Evolutionary conservation across 768 basidiomycete species (phyloP).

Genomic region (Crepidotus variabilis): DNA sequence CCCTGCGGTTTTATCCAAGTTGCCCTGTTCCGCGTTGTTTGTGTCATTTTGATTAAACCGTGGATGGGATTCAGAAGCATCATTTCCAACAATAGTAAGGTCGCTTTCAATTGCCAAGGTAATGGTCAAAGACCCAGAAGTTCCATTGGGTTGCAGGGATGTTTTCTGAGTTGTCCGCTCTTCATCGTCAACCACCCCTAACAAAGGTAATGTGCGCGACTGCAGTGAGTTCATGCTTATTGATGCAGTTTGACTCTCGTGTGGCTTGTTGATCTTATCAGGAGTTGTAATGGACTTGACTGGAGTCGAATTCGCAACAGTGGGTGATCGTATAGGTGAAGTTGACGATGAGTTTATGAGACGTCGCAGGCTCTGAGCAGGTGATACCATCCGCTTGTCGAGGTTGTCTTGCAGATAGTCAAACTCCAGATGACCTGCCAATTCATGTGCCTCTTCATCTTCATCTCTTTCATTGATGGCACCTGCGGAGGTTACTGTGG

Average conservation of each 20-base stretch:
- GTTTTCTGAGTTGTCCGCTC: no score
- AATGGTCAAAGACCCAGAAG: no score
- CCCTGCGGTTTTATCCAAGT: background rate
- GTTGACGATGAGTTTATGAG: conserved; percentile 13
- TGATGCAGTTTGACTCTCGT: no score
- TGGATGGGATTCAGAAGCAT: background rate
- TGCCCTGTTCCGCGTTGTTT: no score
- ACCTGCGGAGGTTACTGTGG: conserved; percentile 3
- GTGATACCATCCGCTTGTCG: conserved; percentile 5
- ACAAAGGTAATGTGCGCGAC: no score
- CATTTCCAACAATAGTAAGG: no score
- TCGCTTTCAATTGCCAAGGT: no score
- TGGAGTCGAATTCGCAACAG: background rate
- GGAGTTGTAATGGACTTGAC: background rate
- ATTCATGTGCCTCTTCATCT: conserved; percentile 6
- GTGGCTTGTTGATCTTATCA: no score
- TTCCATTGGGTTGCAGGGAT: no score
- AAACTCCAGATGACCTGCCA: no score
- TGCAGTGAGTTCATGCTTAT: no score
- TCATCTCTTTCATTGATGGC: background rate
- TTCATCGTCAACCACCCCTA: no score
- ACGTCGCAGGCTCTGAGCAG: conserved; percentile 6
- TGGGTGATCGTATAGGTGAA: conserved; percentile 7
- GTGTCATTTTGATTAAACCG: background rate
- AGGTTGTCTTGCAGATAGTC: conserved; percentile 3